Percentiles rank a stretch among this genome's conserved stretches.
Evolutionary conservation across 2,329 filamentous ascomycete species (phyloP).

Genomic region (Penicillium sp.): DNA sequence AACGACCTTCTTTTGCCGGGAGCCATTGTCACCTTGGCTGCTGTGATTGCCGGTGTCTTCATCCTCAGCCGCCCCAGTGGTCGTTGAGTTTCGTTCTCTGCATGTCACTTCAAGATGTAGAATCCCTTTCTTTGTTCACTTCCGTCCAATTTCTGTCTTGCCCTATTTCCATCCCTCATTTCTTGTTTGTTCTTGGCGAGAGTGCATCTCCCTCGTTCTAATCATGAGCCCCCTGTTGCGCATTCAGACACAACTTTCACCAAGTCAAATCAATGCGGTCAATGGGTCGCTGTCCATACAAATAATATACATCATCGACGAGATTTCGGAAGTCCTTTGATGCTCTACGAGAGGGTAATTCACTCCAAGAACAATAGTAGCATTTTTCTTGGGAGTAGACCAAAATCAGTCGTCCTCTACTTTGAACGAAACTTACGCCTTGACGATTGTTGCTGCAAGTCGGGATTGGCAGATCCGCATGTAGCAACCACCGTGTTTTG

Average conservation of each 20-base stretch:
- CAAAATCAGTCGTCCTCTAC: too few species aligned
- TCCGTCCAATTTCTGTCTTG: slow-evolving; percentile 1
- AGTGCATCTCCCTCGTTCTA: slow-evolving; percentile 20
- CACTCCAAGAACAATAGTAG: too few species aligned
- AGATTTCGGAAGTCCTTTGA: too few species aligned
- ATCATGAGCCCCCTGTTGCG: slow-evolving; percentile 22
- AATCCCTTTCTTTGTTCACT: slow-evolving; percentile 4
- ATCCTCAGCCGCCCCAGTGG: slow-evolving; percentile 65
- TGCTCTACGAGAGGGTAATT: too few species aligned
- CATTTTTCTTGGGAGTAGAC: too few species aligned
- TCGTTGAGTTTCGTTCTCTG: slow-evolving; percentile 27
- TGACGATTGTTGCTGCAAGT: too few species aligned
- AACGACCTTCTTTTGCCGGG: slow-evolving; percentile 91
- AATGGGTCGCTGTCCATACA: slow-evolving; percentile 23
- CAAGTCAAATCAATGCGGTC: slow-evolving; percentile 15
- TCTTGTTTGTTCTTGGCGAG: slow-evolving; percentile 2
- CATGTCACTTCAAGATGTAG: neutral
- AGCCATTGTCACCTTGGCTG: slow-evolving; percentile 88
- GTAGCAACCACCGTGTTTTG: too few species aligned
- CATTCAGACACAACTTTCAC: slow-evolving; percentile 22
- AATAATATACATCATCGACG: slow-evolving; percentile 7
- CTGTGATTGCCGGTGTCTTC: slow-evolving; percentile 91
- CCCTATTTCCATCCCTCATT: slow-evolving; percentile 3
- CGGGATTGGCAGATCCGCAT: too few species aligned
- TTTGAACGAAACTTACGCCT: too few species aligned